Base-by-base conservation (phyloP, 345 rosid genomes). In the Nephelium lappaceum region DNA sequence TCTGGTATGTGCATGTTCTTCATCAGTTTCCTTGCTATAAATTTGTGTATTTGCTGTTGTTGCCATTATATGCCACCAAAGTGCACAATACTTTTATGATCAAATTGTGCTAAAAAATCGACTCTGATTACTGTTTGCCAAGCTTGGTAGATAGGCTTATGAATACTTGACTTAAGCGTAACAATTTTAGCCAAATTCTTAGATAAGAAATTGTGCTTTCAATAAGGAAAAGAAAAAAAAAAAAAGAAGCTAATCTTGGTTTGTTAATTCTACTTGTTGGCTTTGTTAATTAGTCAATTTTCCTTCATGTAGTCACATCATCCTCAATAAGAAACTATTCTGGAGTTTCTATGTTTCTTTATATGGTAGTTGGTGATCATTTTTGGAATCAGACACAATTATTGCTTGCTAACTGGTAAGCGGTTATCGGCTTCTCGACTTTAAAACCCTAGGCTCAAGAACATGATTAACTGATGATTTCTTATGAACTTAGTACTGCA, bases 1-100 rank as follows among this genome's bases (percentile, higher is more conserved):
- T 64, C 80, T 84, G 93, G 94, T 91, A 92, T 64, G 79, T 51
- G 3, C 55, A 75, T 27, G 43, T 55, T 67, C 68, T 36, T 72
- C 31, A 16, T 67, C 25, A 39, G 27, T 67, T 11, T 67, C 21
- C 63, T 23, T 55, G 31, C 68, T 39, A 39, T 31, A 25, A 18
- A 45, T 73, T 43, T 3, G 4, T 65, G 68, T 41, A 4, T 78
- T 27, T 65, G 41, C 16, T 68, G 39, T 63, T 61, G 70, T 36
- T 6, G 5, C 43, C 42, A 36, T 31, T 66, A 66, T 12, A 65
- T 23, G 67, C 11, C 31, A 24, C 39, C 16, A 23, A 58, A 0
- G 9, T 62, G 25, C 25, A 25, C 36, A 53, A 11, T 25, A 11
- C 36, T 62, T 12, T 60, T 2, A 15, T 62, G 67, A 24, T n/a